Conservation (phyloP, 2,329 filamentous ascomycete species). For the Aspergillus fumigatiaffinis region DNA sequence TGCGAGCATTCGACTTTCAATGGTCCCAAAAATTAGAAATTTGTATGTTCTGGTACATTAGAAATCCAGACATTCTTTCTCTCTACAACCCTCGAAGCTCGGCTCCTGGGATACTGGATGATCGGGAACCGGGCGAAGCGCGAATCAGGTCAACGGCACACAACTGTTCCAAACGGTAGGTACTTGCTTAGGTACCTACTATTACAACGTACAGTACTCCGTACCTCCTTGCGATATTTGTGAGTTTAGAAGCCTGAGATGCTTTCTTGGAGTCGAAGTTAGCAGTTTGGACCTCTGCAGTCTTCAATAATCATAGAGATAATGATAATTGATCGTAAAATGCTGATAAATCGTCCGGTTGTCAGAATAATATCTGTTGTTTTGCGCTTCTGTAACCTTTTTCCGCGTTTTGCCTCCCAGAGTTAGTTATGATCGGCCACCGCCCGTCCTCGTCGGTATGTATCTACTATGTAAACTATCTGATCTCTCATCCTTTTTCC, state of each 20-base stretch:
- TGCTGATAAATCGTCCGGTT: neutral
- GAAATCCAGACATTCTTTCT: neutral
- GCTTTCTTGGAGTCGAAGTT: neutral
- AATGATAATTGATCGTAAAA: constrained; percentile 2
- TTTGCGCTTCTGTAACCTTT: neutral
- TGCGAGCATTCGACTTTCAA: neutral
- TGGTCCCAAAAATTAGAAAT: neutral
- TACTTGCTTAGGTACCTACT: neutral
- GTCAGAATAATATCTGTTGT: constrained; percentile 8
- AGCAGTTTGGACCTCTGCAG: neutral
- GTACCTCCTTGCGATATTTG: neutral
- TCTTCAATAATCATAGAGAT: constrained; percentile 1
- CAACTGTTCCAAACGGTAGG: constrained; percentile 15
- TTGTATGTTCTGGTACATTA: neutral
- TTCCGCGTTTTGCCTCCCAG: constrained; percentile 18
- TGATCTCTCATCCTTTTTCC: constrained; percentile 14
- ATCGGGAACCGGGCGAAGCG: constrained; percentile 17
- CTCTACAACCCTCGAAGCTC: constrained; percentile 1
- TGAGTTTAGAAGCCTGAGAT: neutral
- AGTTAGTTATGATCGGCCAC: constrained; percentile 24
- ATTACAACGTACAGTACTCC: neutral
- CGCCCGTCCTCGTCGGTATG: constrained; percentile 8
- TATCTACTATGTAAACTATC: constrained; percentile 1
- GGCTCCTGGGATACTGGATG: constrained; percentile 10
- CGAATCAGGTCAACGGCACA: constrained; percentile 20